Percentiles rank a stretch among this genome's conserved stretches.
These are phyloP conservation scores for Venturia carpophila DNA, from an alignment of 2,329 filamentous ascomycete species.

Conservation along the genomic window DNA sequence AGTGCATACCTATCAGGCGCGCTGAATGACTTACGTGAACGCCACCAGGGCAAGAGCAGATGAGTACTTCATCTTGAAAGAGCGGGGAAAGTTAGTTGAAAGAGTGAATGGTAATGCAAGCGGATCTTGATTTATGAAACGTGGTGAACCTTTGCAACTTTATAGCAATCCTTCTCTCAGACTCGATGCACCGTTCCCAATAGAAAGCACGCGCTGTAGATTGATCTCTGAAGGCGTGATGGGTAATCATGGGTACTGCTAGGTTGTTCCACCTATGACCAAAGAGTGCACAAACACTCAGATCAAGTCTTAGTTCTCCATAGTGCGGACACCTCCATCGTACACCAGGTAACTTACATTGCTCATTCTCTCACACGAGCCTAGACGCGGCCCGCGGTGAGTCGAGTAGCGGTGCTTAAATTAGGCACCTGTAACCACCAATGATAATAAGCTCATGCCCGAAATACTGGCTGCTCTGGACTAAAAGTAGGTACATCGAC, in stretches of 20 bases:
- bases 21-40: not conserved
- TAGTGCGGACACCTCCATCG: not conserved
- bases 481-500: not conserved
- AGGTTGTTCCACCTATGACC: slow-evolving; percentile 5
- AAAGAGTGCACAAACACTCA: not conserved
- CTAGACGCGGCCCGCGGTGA: not conserved
- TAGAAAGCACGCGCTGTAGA: not conserved
- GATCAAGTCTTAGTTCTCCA: not conserved
- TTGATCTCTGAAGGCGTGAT: not conserved
- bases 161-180: not conserved
- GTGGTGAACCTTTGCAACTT: not conserved
- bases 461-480: not conserved
- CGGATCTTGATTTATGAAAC: not conserved
- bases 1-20: not conserved
- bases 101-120: not conserved
- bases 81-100: not conserved
- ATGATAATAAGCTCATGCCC: not conserved
- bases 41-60: slow-evolving; percentile 5
- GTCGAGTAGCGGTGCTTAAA: not conserved
- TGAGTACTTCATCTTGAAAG: not conserved
- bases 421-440: not conserved
- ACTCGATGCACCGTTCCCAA: not conserved
- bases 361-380: not conserved
- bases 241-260: not conserved
- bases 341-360: not conserved